Conservation (phyloP, 768 basidiomycete species). For the Candolleomyces aberdarensis region DNA sequence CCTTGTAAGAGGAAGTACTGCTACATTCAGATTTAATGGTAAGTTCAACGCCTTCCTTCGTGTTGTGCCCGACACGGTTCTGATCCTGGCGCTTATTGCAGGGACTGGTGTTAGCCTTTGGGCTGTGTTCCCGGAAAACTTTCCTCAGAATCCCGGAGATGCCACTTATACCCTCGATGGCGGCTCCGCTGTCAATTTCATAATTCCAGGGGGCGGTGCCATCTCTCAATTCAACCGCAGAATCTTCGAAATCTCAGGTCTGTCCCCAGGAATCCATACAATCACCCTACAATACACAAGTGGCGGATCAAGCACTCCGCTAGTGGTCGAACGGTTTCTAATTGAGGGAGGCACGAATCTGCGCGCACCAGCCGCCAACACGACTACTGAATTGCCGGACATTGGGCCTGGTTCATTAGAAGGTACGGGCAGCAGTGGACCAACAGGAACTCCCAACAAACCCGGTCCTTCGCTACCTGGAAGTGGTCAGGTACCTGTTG, state of each 20-base stretch:
- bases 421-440: too few relatives aligned
- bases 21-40: constrained; percentile 5
- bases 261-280: neutral
- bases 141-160: neutral
- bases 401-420: neutral
- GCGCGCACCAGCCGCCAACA: neutral
- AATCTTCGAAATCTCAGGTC: neutral
- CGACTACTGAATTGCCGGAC: neutral
- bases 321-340: neutral
- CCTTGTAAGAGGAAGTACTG: neutral
- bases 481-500: neutral
- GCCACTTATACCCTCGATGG: neutral
- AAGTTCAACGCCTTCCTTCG: neutral
- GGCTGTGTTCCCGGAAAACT: neutral
- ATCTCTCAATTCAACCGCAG: neutral
- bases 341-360: neutral
- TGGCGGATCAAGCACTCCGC: neutral
- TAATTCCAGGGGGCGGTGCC: neutral
- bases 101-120: neutral
- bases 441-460: too few relatives aligned
- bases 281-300: neutral
- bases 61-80: neutral
- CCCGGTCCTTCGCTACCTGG: neutral
- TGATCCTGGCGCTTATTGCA: neutral
- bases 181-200: neutral